Percentiles rank a stretch among this genome's conserved stretches.
These are phyloP conservation scores for Ustilago curta DNA, from an alignment of 1,284 basidiomycete genomes.

Conservation along the genomic window DNA sequence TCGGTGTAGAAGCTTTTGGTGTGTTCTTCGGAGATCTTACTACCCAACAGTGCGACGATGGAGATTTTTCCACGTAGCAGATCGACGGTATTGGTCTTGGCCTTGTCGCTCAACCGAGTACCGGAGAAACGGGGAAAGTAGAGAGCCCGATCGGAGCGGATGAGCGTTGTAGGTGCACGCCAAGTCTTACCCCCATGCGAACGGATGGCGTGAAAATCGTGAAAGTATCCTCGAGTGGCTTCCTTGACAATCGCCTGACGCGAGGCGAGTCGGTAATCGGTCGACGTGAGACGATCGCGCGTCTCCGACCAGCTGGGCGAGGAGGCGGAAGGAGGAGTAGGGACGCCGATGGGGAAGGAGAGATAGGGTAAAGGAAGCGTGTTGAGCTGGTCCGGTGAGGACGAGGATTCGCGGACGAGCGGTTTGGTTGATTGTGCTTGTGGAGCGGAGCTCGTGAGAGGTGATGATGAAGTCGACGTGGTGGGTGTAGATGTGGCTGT, in stretches of 20 bases:
- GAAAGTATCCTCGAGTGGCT: slow-evolving; percentile 88
- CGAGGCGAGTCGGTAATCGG: slow-evolving; percentile 50
- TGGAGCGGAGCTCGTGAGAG: background rate
- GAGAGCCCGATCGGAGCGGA: slow-evolving; percentile 74
- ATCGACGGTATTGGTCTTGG: slow-evolving; percentile 80
- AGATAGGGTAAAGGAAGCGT: slow-evolving; percentile 73
- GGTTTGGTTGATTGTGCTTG: slow-evolving; percentile 18
- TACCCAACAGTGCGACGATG: slow-evolving; percentile 82
- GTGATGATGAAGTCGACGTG: background rate
- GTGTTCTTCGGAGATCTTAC: slow-evolving; percentile 85
- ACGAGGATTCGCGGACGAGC: slow-evolving; percentile 25
- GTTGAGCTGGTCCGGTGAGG: slow-evolving; percentile 44
- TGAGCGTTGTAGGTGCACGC: slow-evolving; percentile 88
- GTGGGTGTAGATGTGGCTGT: background rate
- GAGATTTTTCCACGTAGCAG: slow-evolving; percentile 82
- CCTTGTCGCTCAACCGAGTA: slow-evolving; percentile 74
- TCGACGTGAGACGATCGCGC: slow-evolving; percentile 79
- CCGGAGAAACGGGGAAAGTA: slow-evolving; percentile 92
- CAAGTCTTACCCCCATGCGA: slow-evolving; percentile 92
- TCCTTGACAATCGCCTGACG: slow-evolving; percentile 76
- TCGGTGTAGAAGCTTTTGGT: slow-evolving; percentile 79
- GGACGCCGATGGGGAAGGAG: slow-evolving; percentile 80
- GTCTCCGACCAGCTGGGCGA: slow-evolving; percentile 77
- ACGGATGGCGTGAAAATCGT: slow-evolving; percentile 85
- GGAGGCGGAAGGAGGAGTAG: slow-evolving; percentile 74